A percentile compares a stretch with the other conserved stretches of the same genome.
Evolutionary conservation across 2,329 filamentous ascomycete genomes (phyloP).

Genomic region (Monilinia fructigena): DNA sequence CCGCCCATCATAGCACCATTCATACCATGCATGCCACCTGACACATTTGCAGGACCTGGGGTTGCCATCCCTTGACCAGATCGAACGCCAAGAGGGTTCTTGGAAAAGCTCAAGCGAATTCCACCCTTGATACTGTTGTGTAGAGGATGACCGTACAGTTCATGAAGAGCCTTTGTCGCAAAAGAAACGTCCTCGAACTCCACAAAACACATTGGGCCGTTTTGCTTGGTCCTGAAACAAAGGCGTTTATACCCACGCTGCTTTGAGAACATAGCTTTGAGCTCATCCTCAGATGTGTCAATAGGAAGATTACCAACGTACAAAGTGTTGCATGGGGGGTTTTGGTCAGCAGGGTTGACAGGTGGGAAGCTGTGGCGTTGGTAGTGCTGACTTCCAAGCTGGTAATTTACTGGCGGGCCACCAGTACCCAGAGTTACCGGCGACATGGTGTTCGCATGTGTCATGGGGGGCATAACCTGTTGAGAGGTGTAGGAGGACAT

Average conservation of each 20-base stretch:
- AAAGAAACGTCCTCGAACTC: slow-evolving; percentile 94
- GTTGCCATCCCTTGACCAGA: slow-evolving; percentile 59
- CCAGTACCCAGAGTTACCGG: slow-evolving; percentile 52
- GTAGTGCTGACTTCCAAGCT: slow-evolving; percentile 56
- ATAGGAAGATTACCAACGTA: slow-evolving; percentile 96
- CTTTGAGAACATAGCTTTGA: slow-evolving; percentile 90
- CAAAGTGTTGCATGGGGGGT: slow-evolving; percentile 94
- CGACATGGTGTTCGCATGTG: slow-evolving; percentile 50
- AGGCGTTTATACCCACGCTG: slow-evolving; percentile 93
- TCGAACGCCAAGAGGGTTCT: slow-evolving; percentile 91
- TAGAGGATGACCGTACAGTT: slow-evolving; percentile 81
- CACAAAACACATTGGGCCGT: slow-evolving; percentile 98
- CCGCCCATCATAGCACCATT: slow-evolving; percentile 54
- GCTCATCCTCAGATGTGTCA: slow-evolving; percentile 90
- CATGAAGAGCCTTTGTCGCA: slow-evolving; percentile 85
- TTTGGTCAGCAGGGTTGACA: slow-evolving; percentile 91
- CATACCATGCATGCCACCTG: slow-evolving; percentile 52
- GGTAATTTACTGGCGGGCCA: slow-evolving; percentile 49
- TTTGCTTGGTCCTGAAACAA: slow-evolving; percentile 91
- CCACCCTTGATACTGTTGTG: slow-evolving; percentile 94
- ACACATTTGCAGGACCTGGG: slow-evolving; percentile 45
- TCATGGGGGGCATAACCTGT: slow-evolving; percentile 37
- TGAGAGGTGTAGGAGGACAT: slow-evolving; percentile 32
- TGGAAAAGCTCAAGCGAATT: slow-evolving; percentile 93
- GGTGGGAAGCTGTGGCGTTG: slow-evolving; percentile 72